Evolutionary conservation across 805 yeast species (phyloP).

Genomic region (Candida yuanshanica): DNA sequence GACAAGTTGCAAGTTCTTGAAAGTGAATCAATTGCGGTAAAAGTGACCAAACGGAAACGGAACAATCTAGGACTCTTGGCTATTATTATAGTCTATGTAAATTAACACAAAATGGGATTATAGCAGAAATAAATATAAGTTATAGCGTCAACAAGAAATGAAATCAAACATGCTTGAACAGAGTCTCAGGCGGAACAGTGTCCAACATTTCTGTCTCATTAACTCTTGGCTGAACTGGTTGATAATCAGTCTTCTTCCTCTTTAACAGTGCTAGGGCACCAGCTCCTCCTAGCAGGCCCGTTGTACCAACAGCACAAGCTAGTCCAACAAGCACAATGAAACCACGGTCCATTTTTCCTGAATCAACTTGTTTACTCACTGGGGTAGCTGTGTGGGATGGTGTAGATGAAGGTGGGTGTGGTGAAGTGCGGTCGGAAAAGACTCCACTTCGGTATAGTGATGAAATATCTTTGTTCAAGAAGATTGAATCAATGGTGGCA

Average conservation of each 20-base stretch:
- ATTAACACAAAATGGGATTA: slow-evolving; percentile 1
- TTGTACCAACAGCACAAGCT: slow-evolving; percentile 57
- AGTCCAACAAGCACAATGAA: slow-evolving; percentile 64
- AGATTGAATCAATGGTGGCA: slow-evolving; percentile 24
- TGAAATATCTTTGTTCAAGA: slow-evolving; percentile 34
- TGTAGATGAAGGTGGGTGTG: too few relatives aligned
- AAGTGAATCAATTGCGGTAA: too few relatives aligned
- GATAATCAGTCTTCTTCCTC: slow-evolving; percentile 35
- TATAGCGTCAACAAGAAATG: neutral
- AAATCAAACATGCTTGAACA: slow-evolving; percentile 31
- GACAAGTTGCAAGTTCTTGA: neutral
- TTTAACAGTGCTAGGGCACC: slow-evolving; percentile 33
- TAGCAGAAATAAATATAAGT: slow-evolving; percentile 2
- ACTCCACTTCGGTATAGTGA: slow-evolving; percentile 25
- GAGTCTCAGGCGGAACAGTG: slow-evolving; percentile 54
- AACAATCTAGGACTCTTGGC: too few relatives aligned
- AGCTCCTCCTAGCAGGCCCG: slow-evolving; percentile 34
- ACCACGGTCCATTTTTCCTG: slow-evolving; percentile 39
- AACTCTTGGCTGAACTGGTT: slow-evolving; percentile 47
- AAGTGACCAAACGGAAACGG: too few relatives aligned
- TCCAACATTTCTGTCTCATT: slow-evolving; percentile 57
- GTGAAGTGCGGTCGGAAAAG: too few relatives aligned
- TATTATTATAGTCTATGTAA: too few relatives aligned
- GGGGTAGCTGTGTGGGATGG: slow-evolving; percentile 8
- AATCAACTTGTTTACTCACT: slow-evolving; percentile 6